Base-by-base conservation (phyloP, 2,329 filamentous ascomycete genomes). In the Colletotrichum gigasporum region DNA sequence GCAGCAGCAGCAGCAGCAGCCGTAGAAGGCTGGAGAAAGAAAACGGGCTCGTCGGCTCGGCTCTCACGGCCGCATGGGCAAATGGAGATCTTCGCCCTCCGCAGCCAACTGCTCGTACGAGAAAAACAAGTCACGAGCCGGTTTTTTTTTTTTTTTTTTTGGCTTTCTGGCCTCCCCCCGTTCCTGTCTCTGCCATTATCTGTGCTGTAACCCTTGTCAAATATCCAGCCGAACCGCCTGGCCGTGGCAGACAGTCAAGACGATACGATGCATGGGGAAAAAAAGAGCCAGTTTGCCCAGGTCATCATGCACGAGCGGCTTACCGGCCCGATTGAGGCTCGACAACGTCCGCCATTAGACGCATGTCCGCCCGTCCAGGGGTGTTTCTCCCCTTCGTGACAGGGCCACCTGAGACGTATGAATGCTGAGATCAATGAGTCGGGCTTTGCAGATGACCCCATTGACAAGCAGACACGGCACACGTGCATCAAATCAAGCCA, bases 31-130 rank as follows among this genome's bases (percentile, higher is more conserved):
- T 11, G 28, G 16, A 20, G 18, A 35, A 14, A 45, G 39, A 24
- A 18, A n/a, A 16, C 14, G 50, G 50, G 28, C 26, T n/a, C n/a
- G n/a, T n/a, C n/a, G n/a, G 12, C 8, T 20, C 28, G 30, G 59
- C 20, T 26, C 24, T 26, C 22, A 45, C 22, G 44, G 35, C 30
- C 16, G 30, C 32, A 18, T 26, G 22, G 48, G 48, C 44, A 16
- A 30, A 28, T 50, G 34, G 52, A 16, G 42, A 63, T 58, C 59
- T 51, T 58, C 53, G 37, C 59, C 39, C 24, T 32, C n/a, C 16
- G 18, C 34, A 18, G 51, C 14, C 12, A 30, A 32, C n/a, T n/a
- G n/a, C n/a, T 62, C 52, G 59, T 58, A 42, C 44, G 44, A 58
- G 53, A 24, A 7, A n/a, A n/a, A n/a, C n/a, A n/a, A n/a, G n/a